Conservation (phyloP, 257 asterid species). For the Solanum neorickii region DNA sequence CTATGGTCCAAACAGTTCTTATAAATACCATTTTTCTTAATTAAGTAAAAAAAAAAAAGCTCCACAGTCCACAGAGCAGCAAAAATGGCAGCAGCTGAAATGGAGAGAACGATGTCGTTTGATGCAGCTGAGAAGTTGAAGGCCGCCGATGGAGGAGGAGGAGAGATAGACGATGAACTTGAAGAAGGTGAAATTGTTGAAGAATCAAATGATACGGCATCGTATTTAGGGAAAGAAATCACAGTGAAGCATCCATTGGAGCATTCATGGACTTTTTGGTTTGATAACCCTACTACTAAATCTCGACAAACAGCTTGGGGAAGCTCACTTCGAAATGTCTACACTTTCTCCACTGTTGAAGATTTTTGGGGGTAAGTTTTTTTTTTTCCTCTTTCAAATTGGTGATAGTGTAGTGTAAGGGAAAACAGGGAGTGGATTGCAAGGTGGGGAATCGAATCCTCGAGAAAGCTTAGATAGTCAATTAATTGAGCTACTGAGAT, state of each 20-base stretch:
- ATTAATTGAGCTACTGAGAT: neutral
- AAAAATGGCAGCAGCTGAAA: neutral
- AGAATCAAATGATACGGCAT: neutral
- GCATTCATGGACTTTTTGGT: conserved; percentile 32
- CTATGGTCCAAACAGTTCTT: neutral
- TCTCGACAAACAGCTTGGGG: conserved; percentile 19
- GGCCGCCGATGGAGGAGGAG: conserved; percentile 1
- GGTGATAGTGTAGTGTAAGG: neutral
- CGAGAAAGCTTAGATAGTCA: neutral
- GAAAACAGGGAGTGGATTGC: neutral
- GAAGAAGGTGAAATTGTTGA: conserved; percentile 5
- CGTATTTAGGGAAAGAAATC: neutral
- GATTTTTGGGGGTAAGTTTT: conserved; percentile 28
- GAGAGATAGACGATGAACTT: neutral
- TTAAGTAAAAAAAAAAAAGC: neutral
- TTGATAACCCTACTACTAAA: conserved; percentile 13
- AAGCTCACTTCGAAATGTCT: conserved; percentile 11
- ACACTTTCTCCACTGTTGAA: conserved; percentile 36
- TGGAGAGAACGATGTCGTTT: neutral
- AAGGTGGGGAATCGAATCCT: neutral
- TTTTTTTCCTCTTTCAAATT: neutral
- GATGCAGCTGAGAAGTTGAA: conserved; percentile 29
- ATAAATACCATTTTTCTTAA: neutral
- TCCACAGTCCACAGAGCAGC: neutral
- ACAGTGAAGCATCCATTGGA: conserved; percentile 17